Conservation (phyloP, 345 rosid genomes). For the Stellera chamaejasme region DNA sequence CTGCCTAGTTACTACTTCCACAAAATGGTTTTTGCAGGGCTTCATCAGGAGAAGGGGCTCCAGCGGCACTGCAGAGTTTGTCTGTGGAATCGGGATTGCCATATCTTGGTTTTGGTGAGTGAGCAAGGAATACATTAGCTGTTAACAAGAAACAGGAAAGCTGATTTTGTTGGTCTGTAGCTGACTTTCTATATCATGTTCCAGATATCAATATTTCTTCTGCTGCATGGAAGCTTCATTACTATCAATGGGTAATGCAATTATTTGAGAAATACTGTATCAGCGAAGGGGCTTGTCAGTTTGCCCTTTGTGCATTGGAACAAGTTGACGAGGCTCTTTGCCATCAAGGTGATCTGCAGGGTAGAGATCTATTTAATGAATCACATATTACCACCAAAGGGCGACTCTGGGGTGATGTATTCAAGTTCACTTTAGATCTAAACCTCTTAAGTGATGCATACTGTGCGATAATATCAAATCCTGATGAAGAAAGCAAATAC, state of each 20-base stretch:
- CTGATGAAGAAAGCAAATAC: slow-evolving; percentile 91
- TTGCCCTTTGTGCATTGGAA: slow-evolving; percentile 97
- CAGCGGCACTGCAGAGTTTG: slow-evolving; percentile 64
- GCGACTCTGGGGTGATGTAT: slow-evolving; percentile 90
- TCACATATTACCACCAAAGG: slow-evolving; percentile 54
- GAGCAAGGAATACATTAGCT: slow-evolving; percentile 9
- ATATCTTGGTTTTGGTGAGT: slow-evolving; percentile 50
- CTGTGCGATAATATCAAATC: slow-evolving; percentile 96
- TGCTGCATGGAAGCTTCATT: slow-evolving; percentile 86
- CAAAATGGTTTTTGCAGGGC: slow-evolving; percentile 42
- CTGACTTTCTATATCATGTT: slow-evolving; percentile 5
- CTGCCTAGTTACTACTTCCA: no score
- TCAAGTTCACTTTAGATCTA: slow-evolving; percentile 88
- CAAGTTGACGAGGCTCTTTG: slow-evolving; percentile 84
- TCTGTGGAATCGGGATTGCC: slow-evolving; percentile 65
- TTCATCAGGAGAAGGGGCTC: slow-evolving; percentile 80
- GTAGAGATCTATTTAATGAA: slow-evolving; percentile 34
- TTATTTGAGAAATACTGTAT: slow-evolving; percentile 82
- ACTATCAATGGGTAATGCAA: slow-evolving; percentile 98
- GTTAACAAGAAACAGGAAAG: neutral
- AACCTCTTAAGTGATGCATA: slow-evolving; percentile 81
- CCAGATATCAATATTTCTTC: slow-evolving; percentile 47
- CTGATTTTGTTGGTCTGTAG: slow-evolving; percentile 2
- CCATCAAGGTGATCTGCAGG: slow-evolving; percentile 24
- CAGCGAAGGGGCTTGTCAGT: slow-evolving; percentile 89